Conservation (phyloP, 2,329 filamentous ascomycete species). For the Pestalotiopsis sp. region DNA sequence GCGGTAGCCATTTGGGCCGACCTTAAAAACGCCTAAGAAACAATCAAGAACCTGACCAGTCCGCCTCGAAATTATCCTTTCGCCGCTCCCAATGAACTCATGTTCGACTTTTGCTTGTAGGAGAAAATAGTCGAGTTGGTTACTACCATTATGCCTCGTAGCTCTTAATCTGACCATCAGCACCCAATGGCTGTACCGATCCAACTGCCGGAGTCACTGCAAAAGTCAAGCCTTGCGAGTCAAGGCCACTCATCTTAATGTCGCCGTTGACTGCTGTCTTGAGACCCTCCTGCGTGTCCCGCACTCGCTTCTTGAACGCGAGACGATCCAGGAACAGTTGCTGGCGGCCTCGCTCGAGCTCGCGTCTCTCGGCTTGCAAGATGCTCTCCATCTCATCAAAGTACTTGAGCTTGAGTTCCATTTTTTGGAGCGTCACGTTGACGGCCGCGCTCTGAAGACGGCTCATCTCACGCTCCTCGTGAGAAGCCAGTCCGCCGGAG, state of each 20-base stretch:
- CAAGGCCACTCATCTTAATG: conserved; percentile 50
- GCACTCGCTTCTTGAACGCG: conserved; percentile 84
- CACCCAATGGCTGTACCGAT: conserved; percentile 57
- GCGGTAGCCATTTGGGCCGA: conserved; percentile 5
- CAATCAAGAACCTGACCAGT: conserved; percentile 11
- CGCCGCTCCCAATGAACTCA: conserved; percentile 10
- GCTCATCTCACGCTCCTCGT: conserved; percentile 96
- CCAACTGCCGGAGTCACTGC: conserved; percentile 46
- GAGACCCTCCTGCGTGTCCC: conserved; percentile 79
- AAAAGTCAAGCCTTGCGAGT: conserved; percentile 58
- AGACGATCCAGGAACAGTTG: conserved; percentile 92
- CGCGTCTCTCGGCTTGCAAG: conserved; percentile 86
- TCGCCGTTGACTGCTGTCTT: conserved; percentile 55
- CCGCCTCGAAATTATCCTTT: conserved; percentile 1
- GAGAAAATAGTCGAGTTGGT: neutral
- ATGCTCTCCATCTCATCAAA: conserved; percentile 96
- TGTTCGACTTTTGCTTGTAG: neutral
- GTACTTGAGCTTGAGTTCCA: conserved; percentile 93
- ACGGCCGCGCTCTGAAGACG: conserved; percentile 89
- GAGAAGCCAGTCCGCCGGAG: conserved; percentile 84
- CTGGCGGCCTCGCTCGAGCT: conserved; percentile 88
- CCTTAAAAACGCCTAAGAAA: conserved; percentile 9
- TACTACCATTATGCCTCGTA: conserved; percentile 50
- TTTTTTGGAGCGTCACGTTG: conserved; percentile 92
- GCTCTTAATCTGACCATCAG: conserved; percentile 58